A percentile compares a stretch with the other conserved stretches of the same genome.
phyloP scores from a whole-genome alignment of 352 stramenopile genomes.

The Pythium oligandrum region DNA sequence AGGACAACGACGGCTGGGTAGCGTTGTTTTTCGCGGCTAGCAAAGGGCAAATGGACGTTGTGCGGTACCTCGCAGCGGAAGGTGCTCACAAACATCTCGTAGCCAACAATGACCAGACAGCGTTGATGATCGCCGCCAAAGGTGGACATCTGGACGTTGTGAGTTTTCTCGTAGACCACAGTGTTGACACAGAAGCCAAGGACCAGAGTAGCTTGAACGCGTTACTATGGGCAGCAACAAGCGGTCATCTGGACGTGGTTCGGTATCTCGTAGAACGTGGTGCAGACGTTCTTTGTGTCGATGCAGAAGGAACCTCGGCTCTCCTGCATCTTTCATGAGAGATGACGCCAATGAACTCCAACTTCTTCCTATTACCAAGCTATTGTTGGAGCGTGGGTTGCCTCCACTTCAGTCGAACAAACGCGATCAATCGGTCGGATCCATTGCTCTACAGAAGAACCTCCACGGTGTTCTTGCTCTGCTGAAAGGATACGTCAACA shows the following conservation, averaged over 20 bases:
- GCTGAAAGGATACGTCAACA: no score
- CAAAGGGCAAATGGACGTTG: background rate
- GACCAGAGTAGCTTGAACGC: background rate
- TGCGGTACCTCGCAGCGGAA: background rate
- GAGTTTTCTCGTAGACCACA: background rate
- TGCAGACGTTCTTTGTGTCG: background rate
- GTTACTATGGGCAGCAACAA: background rate
- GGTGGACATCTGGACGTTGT: background rate
- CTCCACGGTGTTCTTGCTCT: no score
- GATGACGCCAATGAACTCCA: constrained; percentile 6
- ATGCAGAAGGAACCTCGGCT: constrained; percentile 4
- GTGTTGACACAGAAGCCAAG: background rate
- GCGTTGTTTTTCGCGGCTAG: constrained; percentile 3
- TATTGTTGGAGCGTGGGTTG: constrained; percentile 11
- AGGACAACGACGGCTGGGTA: constrained; percentile 3
- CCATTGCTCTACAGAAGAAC: background rate
- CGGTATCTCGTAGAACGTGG: background rate
- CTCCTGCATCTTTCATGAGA: constrained; percentile 3
- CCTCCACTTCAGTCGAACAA: constrained; percentile 1
- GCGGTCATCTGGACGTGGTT: background rate
- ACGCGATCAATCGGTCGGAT: background rate
- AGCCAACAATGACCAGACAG: background rate
- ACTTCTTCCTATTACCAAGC: constrained; percentile 8
- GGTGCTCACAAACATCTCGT: background rate
- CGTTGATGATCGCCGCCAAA: background rate